These are phyloP conservation scores for Diddensiella transvaalensis DNA, from an alignment of 805 yeast species.

Conservation along the genomic window DNA sequence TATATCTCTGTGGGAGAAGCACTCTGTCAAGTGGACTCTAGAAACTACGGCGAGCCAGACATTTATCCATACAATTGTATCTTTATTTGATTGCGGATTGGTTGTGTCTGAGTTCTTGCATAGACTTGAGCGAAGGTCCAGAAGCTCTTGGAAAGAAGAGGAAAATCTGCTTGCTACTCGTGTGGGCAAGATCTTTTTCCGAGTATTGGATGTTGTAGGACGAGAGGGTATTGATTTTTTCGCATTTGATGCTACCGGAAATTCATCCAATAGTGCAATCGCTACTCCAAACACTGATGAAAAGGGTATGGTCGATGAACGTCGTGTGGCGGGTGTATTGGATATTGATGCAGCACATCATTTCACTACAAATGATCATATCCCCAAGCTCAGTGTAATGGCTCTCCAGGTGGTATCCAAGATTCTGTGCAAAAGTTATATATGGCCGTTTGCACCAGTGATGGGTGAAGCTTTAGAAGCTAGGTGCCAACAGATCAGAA, in stretches of 20 bases:
- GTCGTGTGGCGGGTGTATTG: constrained; percentile 10
- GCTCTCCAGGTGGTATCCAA: constrained; percentile 21
- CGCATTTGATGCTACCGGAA: constrained; percentile 3
- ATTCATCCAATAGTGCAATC: background rate
- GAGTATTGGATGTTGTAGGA: constrained; percentile 27
- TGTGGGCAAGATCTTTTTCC: constrained; percentile 22
- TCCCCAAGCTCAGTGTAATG: constrained; percentile 19
- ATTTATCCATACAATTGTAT: constrained; percentile 34
- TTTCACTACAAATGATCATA: constrained; percentile 8
- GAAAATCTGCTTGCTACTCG: constrained; percentile 21
- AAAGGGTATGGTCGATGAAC: background rate
- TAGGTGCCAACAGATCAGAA: constrained; percentile 18
- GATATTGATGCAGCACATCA: constrained; percentile 10
- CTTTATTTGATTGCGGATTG: constrained; percentile 36
- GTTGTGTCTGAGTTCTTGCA: constrained; percentile 34
- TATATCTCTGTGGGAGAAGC: constrained; percentile 37
- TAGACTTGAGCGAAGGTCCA: constrained; percentile 21
- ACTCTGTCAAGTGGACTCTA: constrained; percentile 30
- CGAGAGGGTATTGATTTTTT: constrained; percentile 17
- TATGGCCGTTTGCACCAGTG: constrained; percentile 28
- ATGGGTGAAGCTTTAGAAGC: constrained; percentile 25
- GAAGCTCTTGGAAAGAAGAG: constrained; percentile 20
- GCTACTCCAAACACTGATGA: background rate
- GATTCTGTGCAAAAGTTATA: constrained; percentile 22
- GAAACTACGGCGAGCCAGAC: constrained; percentile 33